Conservation (phyloP, 2,329 filamentous ascomycete species). For the Pseudocercospora eumusae region DNA sequence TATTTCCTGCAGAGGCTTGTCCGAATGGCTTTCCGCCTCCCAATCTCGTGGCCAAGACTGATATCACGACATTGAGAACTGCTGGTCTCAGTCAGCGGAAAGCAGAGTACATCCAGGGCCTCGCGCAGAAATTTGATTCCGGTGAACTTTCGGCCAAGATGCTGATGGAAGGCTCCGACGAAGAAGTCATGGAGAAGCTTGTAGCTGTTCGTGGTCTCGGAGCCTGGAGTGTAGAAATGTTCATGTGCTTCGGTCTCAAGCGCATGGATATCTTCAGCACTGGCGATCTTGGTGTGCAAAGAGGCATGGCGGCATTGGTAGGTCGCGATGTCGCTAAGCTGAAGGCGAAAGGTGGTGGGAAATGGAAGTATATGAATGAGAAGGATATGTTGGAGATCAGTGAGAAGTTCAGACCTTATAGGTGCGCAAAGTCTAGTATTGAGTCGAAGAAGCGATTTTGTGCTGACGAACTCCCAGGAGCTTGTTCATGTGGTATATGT, state of each 20-base stretch:
- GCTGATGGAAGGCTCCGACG: conserved; percentile 77
- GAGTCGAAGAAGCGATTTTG: background rate
- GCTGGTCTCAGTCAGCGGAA: conserved; percentile 92
- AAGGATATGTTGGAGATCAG: conserved; percentile 85
- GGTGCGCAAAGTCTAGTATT: conserved; percentile 47
- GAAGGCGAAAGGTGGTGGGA: conserved; percentile 75
- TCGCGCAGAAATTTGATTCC: conserved; percentile 75
- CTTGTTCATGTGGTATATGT: conserved; percentile 99
- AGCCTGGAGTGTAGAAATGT: conserved; percentile 95
- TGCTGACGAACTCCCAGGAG: conserved; percentile 56
- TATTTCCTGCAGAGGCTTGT: conserved; percentile 58
- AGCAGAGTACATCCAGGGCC: conserved; percentile 87
- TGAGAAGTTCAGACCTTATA: conserved; percentile 78
- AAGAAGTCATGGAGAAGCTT: conserved; percentile 78
- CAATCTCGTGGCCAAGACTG: conserved; percentile 64
- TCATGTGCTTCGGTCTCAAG: conserved; percentile 93
- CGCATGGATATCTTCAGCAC: conserved; percentile 90
- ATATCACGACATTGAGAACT: conserved; percentile 70
- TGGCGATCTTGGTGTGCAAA: conserved; percentile 90
- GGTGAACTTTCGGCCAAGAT: conserved; percentile 76
- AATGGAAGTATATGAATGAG: conserved; percentile 98
- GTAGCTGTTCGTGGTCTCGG: conserved; percentile 86
- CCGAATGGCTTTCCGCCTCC: conserved; percentile 69
- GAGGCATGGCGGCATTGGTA: conserved; percentile 86
- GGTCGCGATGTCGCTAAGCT: conserved; percentile 82